Conservation (phyloP, 176 grass and related monocot species). For the Cymbopogon citratus region DNA sequence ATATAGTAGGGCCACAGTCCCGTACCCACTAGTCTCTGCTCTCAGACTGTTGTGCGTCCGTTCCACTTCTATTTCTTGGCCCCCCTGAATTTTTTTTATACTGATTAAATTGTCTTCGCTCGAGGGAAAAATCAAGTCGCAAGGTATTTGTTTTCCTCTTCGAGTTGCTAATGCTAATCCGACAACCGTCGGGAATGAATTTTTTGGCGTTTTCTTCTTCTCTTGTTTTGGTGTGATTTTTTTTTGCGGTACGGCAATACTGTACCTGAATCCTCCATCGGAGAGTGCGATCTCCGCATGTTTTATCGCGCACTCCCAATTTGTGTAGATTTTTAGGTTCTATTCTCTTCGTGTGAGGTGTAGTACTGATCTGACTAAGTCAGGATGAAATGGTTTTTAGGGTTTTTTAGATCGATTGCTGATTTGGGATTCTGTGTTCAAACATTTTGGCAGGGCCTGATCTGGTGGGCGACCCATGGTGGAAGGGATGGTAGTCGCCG, state of each 20-base stretch:
- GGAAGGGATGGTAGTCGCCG: constrained; percentile 47
- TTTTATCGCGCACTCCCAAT: neutral
- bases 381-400: neutral
- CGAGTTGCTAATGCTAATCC: neutral
- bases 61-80: neutral
- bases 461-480: constrained; percentile 14
- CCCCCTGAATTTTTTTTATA: neutral
- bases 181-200: neutral
- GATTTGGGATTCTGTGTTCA: neutral
- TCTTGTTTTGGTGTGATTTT: neutral
- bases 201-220: neutral
- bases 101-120: neutral
- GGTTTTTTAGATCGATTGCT: constrained; percentile 13
- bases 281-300: neutral
- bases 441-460: constrained; percentile 16
- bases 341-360: neutral
- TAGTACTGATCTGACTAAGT: neutral
- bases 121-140: neutral
- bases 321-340: constrained; percentile 12
- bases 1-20: neutral
- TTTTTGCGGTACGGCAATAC: neutral
- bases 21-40: neutral
- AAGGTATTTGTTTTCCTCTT: neutral
- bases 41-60: too few relatives aligned
- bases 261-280: neutral